Conservation (phyloP, 495 filamentous ascomycete genomes). For the Penicillium manginii region DNA sequence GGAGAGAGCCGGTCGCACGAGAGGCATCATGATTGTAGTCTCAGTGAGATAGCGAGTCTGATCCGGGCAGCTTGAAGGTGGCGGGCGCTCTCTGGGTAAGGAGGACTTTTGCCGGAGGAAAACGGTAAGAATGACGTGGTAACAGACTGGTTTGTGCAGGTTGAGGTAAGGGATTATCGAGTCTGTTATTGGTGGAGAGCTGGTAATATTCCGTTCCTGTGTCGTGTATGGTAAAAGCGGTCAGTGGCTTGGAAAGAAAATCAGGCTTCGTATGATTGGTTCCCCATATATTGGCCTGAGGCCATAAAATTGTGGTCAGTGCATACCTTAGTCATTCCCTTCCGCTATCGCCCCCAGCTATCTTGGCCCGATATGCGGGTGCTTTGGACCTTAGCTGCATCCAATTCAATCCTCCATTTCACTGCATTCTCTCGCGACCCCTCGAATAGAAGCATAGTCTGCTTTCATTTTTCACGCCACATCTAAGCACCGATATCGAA, state of each 20-base stretch:
- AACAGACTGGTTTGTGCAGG: constrained; percentile 10
- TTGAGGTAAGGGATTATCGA: constrained; percentile 22
- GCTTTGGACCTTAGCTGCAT: too few relatives aligned
- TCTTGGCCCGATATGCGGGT: neutral
- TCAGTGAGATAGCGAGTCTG: constrained; percentile 1
- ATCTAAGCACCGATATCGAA: neutral
- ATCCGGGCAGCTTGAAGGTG: constrained; percentile 22
- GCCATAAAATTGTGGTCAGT: neutral
- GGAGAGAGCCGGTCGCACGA: constrained; percentile 34
- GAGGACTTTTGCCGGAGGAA: constrained; percentile 28
- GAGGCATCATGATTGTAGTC: constrained; percentile 33
- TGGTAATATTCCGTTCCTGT: constrained; percentile 1
- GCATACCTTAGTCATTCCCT: neutral
- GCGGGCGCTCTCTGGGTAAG: constrained; percentile 23
- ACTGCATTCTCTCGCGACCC: too few relatives aligned
- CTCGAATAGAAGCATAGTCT: neutral
- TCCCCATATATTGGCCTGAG: neutral
- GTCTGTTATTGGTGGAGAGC: constrained; percentile 10
- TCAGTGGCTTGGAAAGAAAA: constrained; percentile 25
- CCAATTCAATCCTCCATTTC: too few relatives aligned
- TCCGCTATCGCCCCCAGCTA: constrained; percentile 6
- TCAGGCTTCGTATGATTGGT: constrained; percentile 26
- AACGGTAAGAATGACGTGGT: constrained; percentile 18
- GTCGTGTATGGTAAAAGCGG: constrained; percentile 27
- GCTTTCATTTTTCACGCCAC: neutral